Evolutionary conservation across 176 grass and related monocot genomes (phyloP).

Genomic region (Lolium perenne): DNA sequence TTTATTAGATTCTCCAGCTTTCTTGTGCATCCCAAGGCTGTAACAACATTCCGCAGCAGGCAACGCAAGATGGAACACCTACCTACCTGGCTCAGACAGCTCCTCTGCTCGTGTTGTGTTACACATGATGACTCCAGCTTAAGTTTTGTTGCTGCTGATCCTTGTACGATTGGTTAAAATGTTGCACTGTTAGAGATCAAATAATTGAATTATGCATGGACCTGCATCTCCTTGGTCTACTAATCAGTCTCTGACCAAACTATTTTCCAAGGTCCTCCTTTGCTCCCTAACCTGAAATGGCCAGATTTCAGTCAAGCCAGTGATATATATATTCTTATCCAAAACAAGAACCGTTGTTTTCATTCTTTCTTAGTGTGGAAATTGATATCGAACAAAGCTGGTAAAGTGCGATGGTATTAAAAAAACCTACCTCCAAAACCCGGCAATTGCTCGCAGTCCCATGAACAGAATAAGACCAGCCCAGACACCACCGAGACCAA

Average conservation of each 20-base stretch:
- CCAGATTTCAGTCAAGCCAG: not conserved
- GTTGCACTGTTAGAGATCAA: not conserved
- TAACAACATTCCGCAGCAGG: not conserved
- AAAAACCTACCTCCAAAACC: conserved; percentile 61
- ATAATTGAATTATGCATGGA: not conserved
- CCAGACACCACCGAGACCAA: conserved; percentile 86
- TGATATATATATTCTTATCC: not conserved
- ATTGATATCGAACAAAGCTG: not conserved
- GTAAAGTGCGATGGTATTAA: not conserved
- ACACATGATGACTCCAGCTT: not conserved
- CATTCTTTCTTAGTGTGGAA: not conserved
- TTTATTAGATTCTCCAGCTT: not conserved
- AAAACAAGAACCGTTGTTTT: not conserved
- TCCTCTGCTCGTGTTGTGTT: not conserved
- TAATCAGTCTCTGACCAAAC: conserved; percentile 54
- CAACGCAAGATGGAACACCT: not conserved
- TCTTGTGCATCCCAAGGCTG: not conserved
- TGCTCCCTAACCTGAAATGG: conserved; percentile 65
- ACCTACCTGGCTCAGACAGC: not conserved
- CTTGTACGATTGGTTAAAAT: not conserved
- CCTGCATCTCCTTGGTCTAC: not conserved
- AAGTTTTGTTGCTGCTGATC: not conserved
- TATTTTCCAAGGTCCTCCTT: conserved; percentile 61
- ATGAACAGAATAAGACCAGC: conserved; percentile 82
- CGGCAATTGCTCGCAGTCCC: conserved; percentile 71